These are phyloP conservation scores for Nicotiana paniculata DNA, from an alignment of 257 asterid genomes.

Conservation along the genomic window DNA sequence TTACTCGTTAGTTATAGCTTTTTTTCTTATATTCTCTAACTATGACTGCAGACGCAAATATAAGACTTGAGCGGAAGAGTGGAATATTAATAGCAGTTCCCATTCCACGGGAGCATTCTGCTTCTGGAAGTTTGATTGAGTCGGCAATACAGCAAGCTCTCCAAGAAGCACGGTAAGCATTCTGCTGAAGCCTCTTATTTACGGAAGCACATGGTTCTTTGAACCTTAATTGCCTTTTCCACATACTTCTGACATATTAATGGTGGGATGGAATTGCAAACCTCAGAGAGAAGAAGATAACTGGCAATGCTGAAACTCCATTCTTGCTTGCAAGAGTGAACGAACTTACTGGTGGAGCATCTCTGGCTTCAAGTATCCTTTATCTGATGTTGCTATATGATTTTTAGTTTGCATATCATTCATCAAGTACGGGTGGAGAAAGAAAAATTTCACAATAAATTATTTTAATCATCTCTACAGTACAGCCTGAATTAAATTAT, in stretches of 20 bases:
- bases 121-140: constrained; percentile 74
- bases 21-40: background rate
- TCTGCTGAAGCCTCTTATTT: constrained; percentile 11
- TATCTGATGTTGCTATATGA: background rate
- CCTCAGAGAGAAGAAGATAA: constrained; percentile 69
- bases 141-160: constrained; percentile 82
- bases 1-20: background rate
- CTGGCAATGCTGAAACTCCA: constrained; percentile 88
- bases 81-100: constrained; percentile 89
- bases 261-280: constrained; percentile 12
- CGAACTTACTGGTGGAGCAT: constrained; percentile 90
- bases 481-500: background rate
- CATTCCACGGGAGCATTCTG: constrained; percentile 73
- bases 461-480: background rate
- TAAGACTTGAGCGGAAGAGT: constrained; percentile 47
- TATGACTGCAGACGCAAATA: constrained; percentile 43
- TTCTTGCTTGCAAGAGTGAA: constrained; percentile 83
- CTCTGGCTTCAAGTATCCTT: constrained; percentile 91
- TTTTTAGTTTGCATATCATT: background rate
- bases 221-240: background rate
- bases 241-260: background rate
- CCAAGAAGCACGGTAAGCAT: constrained; percentile 65
- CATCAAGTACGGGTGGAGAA: background rate
- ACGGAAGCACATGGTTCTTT: constrained; percentile 1
- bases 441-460: background rate